Conservation (phyloP, 345 rosid species). For the Hypericum androsaemum region DNA sequence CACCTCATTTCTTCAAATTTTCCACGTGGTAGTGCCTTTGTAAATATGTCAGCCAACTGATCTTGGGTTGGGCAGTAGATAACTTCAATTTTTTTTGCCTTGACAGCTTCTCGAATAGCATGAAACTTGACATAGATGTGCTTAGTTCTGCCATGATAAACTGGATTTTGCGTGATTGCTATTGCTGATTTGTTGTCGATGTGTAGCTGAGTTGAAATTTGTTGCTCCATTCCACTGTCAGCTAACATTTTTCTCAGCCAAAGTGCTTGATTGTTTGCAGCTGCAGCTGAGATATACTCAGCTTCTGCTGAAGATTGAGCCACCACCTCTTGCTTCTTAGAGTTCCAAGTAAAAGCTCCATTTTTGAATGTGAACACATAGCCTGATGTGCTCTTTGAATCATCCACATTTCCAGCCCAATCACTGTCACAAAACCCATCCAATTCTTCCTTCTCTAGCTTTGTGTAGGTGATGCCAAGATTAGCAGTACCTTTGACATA, state of each 20-base stretch:
- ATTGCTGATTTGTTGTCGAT: slow-evolving; percentile 2
- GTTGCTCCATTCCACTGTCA: background rate
- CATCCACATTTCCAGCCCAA: too few species aligned
- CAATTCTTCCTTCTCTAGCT: too few species aligned
- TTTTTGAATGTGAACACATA: too few species aligned
- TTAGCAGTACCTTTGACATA: too few species aligned
- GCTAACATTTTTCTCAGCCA: background rate
- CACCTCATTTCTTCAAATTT: too few species aligned
- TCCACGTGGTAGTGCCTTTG: background rate
- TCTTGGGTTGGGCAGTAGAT: background rate
- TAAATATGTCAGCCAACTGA: background rate
- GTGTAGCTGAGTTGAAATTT: background rate
- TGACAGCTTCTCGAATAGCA: slow-evolving; percentile 4
- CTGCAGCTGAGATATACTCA: too few species aligned
- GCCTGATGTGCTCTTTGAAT: too few species aligned
- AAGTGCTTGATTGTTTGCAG: background rate
- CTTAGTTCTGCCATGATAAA: background rate
- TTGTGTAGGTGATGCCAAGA: too few species aligned
- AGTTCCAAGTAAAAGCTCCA: too few species aligned
- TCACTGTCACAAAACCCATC: too few species aligned
- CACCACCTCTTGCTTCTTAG: too few species aligned
- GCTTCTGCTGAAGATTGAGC: too few species aligned
- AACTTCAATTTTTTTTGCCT: background rate
- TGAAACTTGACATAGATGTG: slow-evolving; percentile 4
- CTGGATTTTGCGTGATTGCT: background rate